phyloP scores from a whole-genome alignment of 2,329 filamentous ascomycete species.

The Onygenales sp. region DNA sequence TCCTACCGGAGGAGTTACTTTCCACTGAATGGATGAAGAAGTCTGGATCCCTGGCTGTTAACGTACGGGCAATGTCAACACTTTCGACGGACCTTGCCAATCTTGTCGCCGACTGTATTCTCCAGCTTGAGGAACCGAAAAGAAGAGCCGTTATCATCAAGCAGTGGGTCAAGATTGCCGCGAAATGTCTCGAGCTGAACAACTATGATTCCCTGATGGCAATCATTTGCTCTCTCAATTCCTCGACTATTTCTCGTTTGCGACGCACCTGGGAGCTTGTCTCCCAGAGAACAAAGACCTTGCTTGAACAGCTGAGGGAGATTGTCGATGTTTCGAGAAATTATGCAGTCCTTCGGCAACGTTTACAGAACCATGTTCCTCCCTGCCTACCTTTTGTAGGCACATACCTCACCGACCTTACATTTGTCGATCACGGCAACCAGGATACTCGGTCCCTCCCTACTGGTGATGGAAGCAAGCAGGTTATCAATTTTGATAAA shows the following conservation, averaged over 20 bases:
- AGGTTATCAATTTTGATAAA: conserved; percentile 96
- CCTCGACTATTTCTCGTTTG: conserved; percentile 78
- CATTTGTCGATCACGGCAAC: conserved; percentile 92
- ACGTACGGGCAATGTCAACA: conserved; percentile 88
- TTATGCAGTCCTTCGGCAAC: conserved; percentile 74
- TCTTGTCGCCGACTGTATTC: conserved; percentile 83
- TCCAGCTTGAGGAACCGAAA: conserved; percentile 82
- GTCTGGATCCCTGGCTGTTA: conserved; percentile 64
- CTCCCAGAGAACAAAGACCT: conserved; percentile 70
- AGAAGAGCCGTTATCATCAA: conserved; percentile 86
- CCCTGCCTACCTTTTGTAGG: conserved; percentile 93
- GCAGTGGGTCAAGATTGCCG: conserved; percentile 94
- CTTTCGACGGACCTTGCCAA: conserved; percentile 89
- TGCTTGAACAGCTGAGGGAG: conserved; percentile 67
- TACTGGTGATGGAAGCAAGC: conserved; percentile 51
- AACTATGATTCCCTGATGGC: conserved; percentile 98
- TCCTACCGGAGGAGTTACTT: conserved; percentile 83
- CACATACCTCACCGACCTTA: conserved; percentile 92
- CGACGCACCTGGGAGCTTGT: conserved; percentile 88
- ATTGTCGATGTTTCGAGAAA: conserved; percentile 87
- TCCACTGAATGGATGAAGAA: conserved; percentile 93
- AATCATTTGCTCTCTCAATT: conserved; percentile 88
- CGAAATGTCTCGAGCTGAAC: conserved; percentile 76
- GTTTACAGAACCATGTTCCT: conserved; percentile 75
- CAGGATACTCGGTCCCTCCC: conserved; percentile 70